A percentile compares a stretch with the other conserved stretches of the same genome.
Conservation (phyloP, 2,329 filamentous ascomycete genomes). For the Emydomyces testavorans region DNA sequence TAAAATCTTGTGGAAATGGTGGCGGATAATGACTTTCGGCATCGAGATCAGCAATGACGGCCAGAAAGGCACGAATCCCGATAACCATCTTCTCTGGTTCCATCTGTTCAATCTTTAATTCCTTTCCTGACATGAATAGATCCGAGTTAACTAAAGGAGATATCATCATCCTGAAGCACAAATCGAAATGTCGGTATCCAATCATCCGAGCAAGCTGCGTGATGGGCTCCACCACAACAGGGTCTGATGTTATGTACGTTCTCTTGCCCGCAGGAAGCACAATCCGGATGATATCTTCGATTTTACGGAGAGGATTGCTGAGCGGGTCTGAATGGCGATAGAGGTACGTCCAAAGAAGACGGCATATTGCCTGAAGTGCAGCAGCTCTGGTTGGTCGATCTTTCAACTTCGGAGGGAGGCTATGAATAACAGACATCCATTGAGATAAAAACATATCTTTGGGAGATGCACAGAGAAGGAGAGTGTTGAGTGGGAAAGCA, state of each 20-base stretch:
- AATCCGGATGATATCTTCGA: conserved; percentile 80
- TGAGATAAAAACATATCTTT: conserved; percentile 72
- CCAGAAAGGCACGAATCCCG: conserved; percentile 84
- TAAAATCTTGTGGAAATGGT: conserved; percentile 63
- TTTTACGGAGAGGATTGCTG: conserved; percentile 58
- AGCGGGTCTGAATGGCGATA: conserved; percentile 67
- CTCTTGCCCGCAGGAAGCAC: conserved; percentile 71
- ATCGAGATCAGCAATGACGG: conserved; percentile 86
- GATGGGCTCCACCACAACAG: conserved; percentile 72
- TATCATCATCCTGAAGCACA: conserved; percentile 85
- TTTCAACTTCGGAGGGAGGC: conserved; percentile 69
- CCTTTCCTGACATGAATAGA: conserved; percentile 63
- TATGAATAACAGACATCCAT: conserved; percentile 72
- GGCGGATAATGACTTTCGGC: conserved; percentile 65
- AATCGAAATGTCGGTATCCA: conserved; percentile 83
- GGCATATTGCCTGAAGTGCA: conserved; percentile 78
- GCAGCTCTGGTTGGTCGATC: conserved; percentile 67
- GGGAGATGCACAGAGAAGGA: conserved; percentile 77
- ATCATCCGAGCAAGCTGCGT: conserved; percentile 92
- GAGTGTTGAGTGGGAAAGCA: conserved; percentile 76
- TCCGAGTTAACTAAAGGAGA: conserved; percentile 92
- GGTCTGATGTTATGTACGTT: conserved; percentile 70
- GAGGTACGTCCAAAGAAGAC: conserved; percentile 87
- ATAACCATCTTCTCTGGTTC: conserved; percentile 97
- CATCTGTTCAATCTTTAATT: conserved; percentile 78